phyloP scores from a whole-genome alignment of 1,139 yeast genomes.

The Kodamaea suecica region DNA sequence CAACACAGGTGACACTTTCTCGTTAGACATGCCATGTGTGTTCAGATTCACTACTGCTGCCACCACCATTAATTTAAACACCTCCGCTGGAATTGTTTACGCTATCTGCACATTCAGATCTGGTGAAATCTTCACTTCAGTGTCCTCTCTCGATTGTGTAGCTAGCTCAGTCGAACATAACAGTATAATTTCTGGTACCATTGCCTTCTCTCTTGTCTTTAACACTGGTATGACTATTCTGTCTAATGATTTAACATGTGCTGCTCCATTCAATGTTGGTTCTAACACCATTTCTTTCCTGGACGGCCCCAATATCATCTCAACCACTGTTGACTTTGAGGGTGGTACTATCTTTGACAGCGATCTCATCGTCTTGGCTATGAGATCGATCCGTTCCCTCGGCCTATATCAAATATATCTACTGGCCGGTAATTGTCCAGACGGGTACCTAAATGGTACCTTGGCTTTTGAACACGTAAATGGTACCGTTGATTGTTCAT shows the following conservation, averaged over 20 bases:
- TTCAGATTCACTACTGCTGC: slow-evolving; percentile 22
- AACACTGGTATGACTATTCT: slow-evolving; percentile 24
- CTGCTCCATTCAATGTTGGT: slow-evolving; percentile 23
- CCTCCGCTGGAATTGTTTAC: slow-evolving; percentile 16
- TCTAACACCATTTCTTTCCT: slow-evolving; percentile 24
- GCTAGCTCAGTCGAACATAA: slow-evolving; percentile 14
- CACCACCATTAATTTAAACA: slow-evolving; percentile 14
- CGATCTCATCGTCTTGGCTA: neutral
- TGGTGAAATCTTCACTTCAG: slow-evolving; percentile 25
- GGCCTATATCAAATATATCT: slow-evolving; percentile 16
- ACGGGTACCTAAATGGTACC: slow-evolving; percentile 25
- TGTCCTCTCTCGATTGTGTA: slow-evolving; percentile 26
- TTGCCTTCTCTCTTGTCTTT: slow-evolving; percentile 27
- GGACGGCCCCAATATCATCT: slow-evolving; percentile 25
- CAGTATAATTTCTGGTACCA: slow-evolving; percentile 21
- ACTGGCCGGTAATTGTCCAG: slow-evolving; percentile 22
- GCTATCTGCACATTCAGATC: slow-evolving; percentile 26
- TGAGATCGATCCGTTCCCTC: slow-evolving; percentile 15
- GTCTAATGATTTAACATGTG: slow-evolving; percentile 19
- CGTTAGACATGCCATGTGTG: slow-evolving; percentile 27
- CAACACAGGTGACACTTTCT: slow-evolving; percentile 28
- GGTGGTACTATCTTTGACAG: slow-evolving; percentile 6
- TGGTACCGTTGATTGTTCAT: slow-evolving; percentile 22
- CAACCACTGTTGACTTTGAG: slow-evolving; percentile 17
- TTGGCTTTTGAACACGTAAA: slow-evolving; percentile 18